Conservation (phyloP, 495 filamentous ascomycete genomes). For the Aspergillus ellipticus region DNA sequence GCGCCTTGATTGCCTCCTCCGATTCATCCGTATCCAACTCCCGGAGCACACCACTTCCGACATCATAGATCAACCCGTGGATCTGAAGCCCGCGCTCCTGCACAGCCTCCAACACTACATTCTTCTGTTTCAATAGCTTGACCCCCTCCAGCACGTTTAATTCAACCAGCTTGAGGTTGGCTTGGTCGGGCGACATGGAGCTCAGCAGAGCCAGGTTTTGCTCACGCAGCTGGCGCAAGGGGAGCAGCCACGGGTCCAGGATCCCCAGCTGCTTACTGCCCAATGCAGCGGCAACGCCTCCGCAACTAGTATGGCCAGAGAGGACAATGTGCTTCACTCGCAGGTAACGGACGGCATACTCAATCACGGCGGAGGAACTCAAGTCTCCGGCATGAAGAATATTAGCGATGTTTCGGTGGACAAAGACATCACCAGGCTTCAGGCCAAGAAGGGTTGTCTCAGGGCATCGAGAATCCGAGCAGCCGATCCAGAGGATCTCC, state of each 20-base stretch:
- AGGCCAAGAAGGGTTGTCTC: constrained; percentile 81
- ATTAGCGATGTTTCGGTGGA: constrained; percentile 95
- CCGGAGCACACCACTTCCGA: constrained; percentile 55
- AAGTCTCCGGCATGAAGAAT: constrained; percentile 75
- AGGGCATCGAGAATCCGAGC: constrained; percentile 83
- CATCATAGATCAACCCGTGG: constrained; percentile 68
- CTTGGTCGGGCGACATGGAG: constrained; percentile 47
- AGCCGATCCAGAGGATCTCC: constrained; percentile 86
- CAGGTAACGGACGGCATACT: constrained; percentile 72
- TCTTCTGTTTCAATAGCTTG: constrained; percentile 57
- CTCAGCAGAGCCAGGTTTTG: constrained; percentile 37
- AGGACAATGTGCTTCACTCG: constrained; percentile 80
- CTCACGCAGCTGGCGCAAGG: constrained; percentile 62
- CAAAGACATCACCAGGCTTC: constrained; percentile 85
- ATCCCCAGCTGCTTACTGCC: constrained; percentile 65
- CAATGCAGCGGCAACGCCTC: constrained; percentile 69
- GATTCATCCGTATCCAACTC: constrained; percentile 51
- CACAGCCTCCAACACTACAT: constrained; percentile 60
- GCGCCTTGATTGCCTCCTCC: constrained; percentile 34
- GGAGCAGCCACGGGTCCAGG: constrained; percentile 79
- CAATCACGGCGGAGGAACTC: constrained; percentile 72
- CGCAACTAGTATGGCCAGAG: constrained; percentile 80
- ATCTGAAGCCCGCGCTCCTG: constrained; percentile 66
- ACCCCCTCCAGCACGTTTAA: constrained; percentile 67
- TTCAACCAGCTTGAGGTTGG: constrained; percentile 56